Conservation (phyloP, 108 stramenopile genomes). For the Nannochloropsis salina region DNA sequence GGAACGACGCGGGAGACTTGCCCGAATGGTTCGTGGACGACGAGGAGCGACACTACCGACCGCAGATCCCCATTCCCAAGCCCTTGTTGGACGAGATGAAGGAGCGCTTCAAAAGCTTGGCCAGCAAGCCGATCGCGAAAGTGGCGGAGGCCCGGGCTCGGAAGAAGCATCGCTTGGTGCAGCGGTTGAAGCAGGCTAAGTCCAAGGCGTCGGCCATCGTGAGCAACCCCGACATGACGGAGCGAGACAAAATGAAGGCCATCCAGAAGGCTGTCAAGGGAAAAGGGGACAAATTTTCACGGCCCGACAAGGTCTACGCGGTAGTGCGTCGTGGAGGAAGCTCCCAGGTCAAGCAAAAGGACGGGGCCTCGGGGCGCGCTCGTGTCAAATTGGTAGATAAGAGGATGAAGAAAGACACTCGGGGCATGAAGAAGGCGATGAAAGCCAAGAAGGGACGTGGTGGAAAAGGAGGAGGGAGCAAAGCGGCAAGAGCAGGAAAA, state of each 20-base stretch:
- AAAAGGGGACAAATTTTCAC: conserved; percentile 61
- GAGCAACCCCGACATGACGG: conserved; percentile 72
- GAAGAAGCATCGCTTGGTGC: conserved; percentile 74
- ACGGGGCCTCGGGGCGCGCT: conserved; percentile 60
- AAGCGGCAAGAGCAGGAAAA: not conserved
- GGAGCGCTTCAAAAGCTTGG: conserved; percentile 69
- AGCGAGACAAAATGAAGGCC: conserved; percentile 90
- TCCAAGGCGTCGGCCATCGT: conserved; percentile 79
- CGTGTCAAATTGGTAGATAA: conserved; percentile 93
- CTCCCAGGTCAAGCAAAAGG: conserved; percentile 8
- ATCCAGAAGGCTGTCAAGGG: conserved; percentile 87
- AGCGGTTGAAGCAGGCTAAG: conserved; percentile 80
- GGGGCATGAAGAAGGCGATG: conserved; percentile 62
- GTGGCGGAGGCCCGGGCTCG: conserved; percentile 96
- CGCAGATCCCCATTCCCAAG: conserved; percentile 84
- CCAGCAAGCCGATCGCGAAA: conserved; percentile 90
- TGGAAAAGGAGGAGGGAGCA: not conserved
- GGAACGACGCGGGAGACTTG: conserved; percentile 90
- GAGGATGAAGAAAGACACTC: conserved; percentile 84
- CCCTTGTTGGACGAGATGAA: conserved; percentile 93
- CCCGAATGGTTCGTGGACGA: conserved; percentile 99
- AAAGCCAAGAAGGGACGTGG: conserved; percentile 38
- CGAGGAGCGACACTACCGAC: conserved; percentile 87
- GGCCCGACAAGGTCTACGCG: conserved; percentile 74
- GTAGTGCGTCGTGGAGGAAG: conserved; percentile 69